Evolutionary conservation across 192 early-diverging fungal genomes (phyloP).

Genomic region (Powellomyces hirtus): DNA sequence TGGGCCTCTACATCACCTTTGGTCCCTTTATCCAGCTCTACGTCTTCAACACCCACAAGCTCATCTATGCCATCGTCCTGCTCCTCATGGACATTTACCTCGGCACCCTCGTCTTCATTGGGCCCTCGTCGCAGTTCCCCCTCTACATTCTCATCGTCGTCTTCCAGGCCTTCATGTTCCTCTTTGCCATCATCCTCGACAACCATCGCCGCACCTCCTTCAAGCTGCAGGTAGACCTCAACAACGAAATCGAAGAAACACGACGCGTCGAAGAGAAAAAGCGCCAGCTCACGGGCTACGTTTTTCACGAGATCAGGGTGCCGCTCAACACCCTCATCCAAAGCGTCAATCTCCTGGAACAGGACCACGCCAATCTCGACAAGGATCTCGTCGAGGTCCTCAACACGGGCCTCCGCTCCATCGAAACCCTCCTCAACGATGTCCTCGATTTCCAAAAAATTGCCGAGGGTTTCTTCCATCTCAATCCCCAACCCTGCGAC

Average conservation of each 20-base stretch:
- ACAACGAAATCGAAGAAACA: background rate
- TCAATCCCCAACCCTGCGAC: constrained; percentile 5
- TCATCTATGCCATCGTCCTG: background rate
- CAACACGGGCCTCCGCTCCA: background rate
- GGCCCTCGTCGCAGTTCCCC: background rate
- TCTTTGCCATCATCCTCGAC: constrained; percentile 2
- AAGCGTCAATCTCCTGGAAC: background rate
- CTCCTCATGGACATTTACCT: background rate
- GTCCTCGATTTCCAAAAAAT: constrained; percentile 10
- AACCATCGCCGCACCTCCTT: constrained; percentile 4
- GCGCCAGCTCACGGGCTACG: constrained; percentile 5
- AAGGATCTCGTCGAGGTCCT: constrained; percentile 12
- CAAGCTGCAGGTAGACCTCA: background rate
- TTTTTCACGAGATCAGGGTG: constrained; percentile 10
- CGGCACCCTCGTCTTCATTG: background rate
- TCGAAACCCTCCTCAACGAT: constrained; percentile 8
- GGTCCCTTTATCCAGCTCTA: constrained; percentile 7
- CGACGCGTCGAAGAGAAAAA: constrained; percentile 2
- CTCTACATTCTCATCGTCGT: constrained; percentile 2
- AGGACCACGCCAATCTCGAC: background rate
- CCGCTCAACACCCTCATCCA: constrained; percentile 9
- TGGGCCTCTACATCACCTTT: constrained; percentile 4
- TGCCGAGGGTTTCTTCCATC: constrained; percentile 3
- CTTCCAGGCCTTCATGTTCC: constrained; percentile 1
- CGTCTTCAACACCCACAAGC: constrained; percentile 1